Evolutionary conservation across 2,329 filamentous ascomycete genomes (phyloP), one percentile per base, ranked within the genome.

Genomic region (Microcyclospora tardicrescens): DNA sequence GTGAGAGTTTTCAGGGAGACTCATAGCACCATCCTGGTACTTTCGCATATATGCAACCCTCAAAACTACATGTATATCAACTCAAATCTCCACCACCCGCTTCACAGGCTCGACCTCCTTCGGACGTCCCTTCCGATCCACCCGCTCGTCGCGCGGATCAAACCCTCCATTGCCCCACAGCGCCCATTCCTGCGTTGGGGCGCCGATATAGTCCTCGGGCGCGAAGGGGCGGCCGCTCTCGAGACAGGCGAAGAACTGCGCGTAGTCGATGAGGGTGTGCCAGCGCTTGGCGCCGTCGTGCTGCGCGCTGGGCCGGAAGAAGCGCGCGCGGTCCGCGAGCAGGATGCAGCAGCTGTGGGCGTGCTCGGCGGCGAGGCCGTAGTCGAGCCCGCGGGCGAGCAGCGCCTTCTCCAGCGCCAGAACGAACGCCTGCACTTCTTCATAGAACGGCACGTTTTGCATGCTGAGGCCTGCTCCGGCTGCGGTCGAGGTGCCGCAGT

Each of bases 371-470:
- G 84, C 89, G 50, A 96, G 89, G 13, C 89, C 89, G 53, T 96
- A 96, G 1, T 69, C 69, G 6, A 96, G 67, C 0, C 84, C 84
- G 31, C 84, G 72, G 36, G 70, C 69, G 29, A 69, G 65, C 10
- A 96, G 67, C 43, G 81, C 79, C 28, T 65, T 63, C 45, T 87
- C 77, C 0, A 95, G 71, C 1, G 81, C 79, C 30, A 73, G 71
- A 9, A 93, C 86, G 55, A 95, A 96, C 2, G 79, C 76, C 28
- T 75, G 75, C 2, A 95, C 83, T 62, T 95, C 89, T 59, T 82
- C 80, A 64, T 95, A 96, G 56, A 94, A 96, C 0, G 89, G 89
- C 9, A 96, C 91, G 56, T 96, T 96, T 53, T 84, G 77, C 89
- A 96, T 96, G n/a, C 79, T 91, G 34, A 96, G 68, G 0, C 89